Conservation (phyloP, 495 filamentous ascomycete species). For the Podospora pseudoanserina region DNA sequence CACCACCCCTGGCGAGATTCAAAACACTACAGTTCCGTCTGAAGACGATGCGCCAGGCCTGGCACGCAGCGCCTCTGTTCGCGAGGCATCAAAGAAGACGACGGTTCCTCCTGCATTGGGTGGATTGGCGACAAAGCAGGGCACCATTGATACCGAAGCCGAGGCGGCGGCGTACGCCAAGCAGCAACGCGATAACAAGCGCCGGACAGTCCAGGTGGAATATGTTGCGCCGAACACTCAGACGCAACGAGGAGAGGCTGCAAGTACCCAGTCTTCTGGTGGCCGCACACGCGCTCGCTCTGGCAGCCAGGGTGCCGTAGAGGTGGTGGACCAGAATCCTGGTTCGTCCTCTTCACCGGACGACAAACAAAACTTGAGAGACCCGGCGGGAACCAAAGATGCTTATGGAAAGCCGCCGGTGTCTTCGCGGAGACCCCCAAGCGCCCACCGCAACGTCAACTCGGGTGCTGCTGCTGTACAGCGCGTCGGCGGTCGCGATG, state of each 20-base stretch:
- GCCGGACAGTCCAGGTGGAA: slow-evolving; percentile 93
- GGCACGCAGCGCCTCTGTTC: slow-evolving; percentile 82
- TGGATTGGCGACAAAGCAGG: slow-evolving; percentile 69
- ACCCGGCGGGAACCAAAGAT: slow-evolving; percentile 45
- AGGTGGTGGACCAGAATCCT: slow-evolving; percentile 25
- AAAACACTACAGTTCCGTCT: slow-evolving; percentile 67
- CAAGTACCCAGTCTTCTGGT: slow-evolving; percentile 25
- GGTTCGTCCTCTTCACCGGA: slow-evolving; percentile 34
- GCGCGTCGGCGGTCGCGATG: slow-evolving; percentile 51
- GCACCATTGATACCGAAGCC: slow-evolving; percentile 68
- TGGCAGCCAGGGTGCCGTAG: slow-evolving; percentile 48
- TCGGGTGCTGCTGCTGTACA: slow-evolving; percentile 39
- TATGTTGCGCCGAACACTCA: slow-evolving; percentile 90
- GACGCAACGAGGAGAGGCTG: slow-evolving; percentile 57
- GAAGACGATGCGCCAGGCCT: slow-evolving; percentile 62
- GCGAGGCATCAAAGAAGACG: slow-evolving; percentile 75
- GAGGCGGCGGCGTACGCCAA: slow-evolving; percentile 43
- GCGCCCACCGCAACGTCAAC: slow-evolving; percentile 43
- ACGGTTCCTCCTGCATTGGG: slow-evolving; percentile 55
- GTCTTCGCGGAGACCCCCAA: slow-evolving; percentile 43
- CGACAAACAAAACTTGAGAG: slow-evolving; percentile 53
- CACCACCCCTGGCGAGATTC: slow-evolving; percentile 80
- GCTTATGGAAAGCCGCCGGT: slow-evolving; percentile 41
- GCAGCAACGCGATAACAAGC: slow-evolving; percentile 80
- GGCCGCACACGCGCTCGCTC: slow-evolving; percentile 51